Percentiles rank a stretch among this genome's conserved stretches.
Conservation (phyloP, 2,329 filamentous ascomycete species). For the Ilyonectria mors-panacis region DNA sequence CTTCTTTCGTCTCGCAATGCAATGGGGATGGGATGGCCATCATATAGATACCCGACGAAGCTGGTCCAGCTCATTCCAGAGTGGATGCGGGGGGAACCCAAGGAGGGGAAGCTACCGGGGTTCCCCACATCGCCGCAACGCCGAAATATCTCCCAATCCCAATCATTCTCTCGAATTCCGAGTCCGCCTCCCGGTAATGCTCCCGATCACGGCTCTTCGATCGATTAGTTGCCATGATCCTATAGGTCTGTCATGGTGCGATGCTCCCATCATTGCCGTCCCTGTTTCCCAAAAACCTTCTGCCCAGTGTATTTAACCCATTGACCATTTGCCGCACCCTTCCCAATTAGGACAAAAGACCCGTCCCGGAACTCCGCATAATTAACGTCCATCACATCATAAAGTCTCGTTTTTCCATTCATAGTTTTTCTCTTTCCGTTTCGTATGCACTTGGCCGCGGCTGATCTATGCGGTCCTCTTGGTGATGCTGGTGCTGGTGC, state of each 20-base stretch:
- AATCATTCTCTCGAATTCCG: background rate
- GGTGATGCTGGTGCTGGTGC: background rate
- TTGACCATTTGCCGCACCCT: conserved; percentile 10
- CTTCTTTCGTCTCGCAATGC: conserved; percentile 3
- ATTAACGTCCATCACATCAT: conserved; percentile 21
- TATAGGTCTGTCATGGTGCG: background rate
- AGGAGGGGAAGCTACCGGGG: conserved; percentile 32
- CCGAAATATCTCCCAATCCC: conserved; percentile 35
- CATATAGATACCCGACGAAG: conserved; percentile 12
- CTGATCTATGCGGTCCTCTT: background rate
- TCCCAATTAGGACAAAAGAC: conserved; percentile 28
- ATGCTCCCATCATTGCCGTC: background rate
- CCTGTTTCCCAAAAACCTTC: background rate
- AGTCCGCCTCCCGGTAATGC: conserved; percentile 8
- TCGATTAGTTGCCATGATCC: background rate
- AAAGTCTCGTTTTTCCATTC: conserved; percentile 11
- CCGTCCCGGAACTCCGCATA: conserved; percentile 21
- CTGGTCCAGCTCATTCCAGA: background rate
- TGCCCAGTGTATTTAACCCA: background rate
- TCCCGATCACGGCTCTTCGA: background rate
- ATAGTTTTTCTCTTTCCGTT: background rate
- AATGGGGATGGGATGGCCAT: conserved; percentile 3
- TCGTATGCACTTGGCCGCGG: background rate
- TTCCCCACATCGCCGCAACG: conserved; percentile 35
- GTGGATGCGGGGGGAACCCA: conserved; percentile 19